These are phyloP conservation scores for Euphorbia pulcherrima DNA, from an alignment of 345 rosid species.

Conservation along the genomic window DNA sequence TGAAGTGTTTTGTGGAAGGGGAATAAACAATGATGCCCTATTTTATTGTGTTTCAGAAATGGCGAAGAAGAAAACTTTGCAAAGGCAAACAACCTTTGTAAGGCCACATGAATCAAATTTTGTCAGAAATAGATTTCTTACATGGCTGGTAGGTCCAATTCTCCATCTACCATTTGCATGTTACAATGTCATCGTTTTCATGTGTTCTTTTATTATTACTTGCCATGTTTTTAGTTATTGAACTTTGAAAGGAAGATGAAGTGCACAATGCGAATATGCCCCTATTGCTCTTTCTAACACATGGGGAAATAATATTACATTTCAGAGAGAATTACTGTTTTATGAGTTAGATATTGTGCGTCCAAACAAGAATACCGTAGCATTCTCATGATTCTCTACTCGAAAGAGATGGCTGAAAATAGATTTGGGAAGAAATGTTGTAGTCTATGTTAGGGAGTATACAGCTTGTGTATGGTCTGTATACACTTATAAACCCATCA, in stretches of 20 bases:
- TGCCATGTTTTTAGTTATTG: neutral
- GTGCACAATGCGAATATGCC: slow-evolving; percentile 1
- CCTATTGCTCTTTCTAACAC: neutral
- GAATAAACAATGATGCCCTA: slow-evolving; percentile 6
- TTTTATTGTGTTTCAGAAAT: slow-evolving; percentile 42
- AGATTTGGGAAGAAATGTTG: neutral
- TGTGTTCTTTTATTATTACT: neutral
- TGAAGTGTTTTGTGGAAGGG: neutral
- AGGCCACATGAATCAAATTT: slow-evolving; percentile 55
- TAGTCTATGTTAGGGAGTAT: neutral
- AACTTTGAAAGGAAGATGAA: neutral
- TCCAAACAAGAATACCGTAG: neutral
- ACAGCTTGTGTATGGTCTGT: too few species aligned
- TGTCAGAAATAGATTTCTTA: slow-evolving; percentile 49
- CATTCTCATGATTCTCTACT: neutral
- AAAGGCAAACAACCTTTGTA: slow-evolving; percentile 78
- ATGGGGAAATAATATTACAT: neutral
- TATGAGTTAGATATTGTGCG: neutral
- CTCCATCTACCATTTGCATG: slow-evolving; percentile 3
- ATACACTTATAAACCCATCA: too few species aligned
- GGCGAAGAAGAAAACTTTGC: slow-evolving; percentile 42
- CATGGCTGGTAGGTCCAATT: slow-evolving; percentile 70
- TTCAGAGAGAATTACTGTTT: neutral
- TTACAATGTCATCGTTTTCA: neutral
- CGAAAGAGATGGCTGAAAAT: neutral